Conservation (phyloP, 805 yeast species). For the Kodamaea kaohsiungensis region DNA sequence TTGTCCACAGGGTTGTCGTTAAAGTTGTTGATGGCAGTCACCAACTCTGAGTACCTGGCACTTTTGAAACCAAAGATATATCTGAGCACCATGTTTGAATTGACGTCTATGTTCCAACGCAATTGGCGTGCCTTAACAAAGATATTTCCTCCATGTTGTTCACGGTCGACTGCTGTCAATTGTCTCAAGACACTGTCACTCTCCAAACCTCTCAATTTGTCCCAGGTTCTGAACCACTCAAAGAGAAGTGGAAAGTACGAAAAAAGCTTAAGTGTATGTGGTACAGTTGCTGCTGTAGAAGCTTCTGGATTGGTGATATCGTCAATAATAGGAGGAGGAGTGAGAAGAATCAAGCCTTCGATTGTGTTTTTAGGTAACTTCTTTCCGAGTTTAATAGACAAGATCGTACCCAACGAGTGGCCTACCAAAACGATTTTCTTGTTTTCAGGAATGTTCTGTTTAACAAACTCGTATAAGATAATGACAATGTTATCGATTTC, state of each 20-base stretch:
- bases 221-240: slow-evolving; percentile 55
- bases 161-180: slow-evolving; percentile 24
- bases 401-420: slow-evolving; percentile 73
- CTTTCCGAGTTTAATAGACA: slow-evolving; percentile 48
- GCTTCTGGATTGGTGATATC: slow-evolving; percentile 16
- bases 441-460: slow-evolving; percentile 37
- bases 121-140: slow-evolving; percentile 57
- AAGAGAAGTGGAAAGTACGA: slow-evolving; percentile 47
- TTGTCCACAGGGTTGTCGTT: slow-evolving; percentile 34
- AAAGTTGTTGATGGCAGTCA: slow-evolving; percentile 36
- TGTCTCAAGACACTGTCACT: slow-evolving; percentile 63
- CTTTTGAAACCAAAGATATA: slow-evolving; percentile 53
- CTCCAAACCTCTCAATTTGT: slow-evolving; percentile 61
- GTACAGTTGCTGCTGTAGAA: not conserved
- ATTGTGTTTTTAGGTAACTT: slow-evolving; percentile 38
- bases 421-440: slow-evolving; percentile 56
- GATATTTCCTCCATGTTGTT: slow-evolving; percentile 21
- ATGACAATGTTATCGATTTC: slow-evolving; percentile 42
- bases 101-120: slow-evolving; percentile 69
- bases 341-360: slow-evolving; percentile 49
- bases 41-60: slow-evolving; percentile 46
- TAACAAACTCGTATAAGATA: slow-evolving; percentile 38
- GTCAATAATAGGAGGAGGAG: slow-evolving; percentile 47
- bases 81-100: slow-evolving; percentile 52
- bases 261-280: slow-evolving; percentile 28